Conservation (phyloP, 495 filamentous ascomycete species). For the Lasiosphaeris hirsuta region DNA sequence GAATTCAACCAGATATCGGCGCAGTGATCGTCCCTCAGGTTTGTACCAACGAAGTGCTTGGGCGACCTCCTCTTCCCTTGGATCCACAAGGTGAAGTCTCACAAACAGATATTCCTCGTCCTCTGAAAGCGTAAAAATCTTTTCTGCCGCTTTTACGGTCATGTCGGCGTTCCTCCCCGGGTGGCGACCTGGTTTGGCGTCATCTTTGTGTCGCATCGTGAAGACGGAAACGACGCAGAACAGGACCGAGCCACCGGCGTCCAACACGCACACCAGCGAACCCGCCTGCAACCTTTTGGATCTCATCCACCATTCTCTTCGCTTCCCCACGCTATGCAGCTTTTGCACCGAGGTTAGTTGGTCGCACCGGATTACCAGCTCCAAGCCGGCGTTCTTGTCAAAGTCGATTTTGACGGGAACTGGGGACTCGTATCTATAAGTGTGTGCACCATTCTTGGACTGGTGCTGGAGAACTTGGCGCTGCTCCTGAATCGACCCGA, state of each 20-base stretch:
- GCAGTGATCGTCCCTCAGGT: constrained; percentile 15
- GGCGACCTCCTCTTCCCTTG: constrained; percentile 28
- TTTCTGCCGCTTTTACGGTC: too few relatives aligned
- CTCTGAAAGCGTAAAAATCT: constrained; percentile 19
- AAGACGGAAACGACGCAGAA: constrained; percentile 55
- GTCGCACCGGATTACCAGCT: constrained; percentile 51
- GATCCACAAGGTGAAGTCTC: constrained; percentile 28
- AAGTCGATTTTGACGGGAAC: constrained; percentile 38
- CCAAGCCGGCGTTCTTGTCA: constrained; percentile 49
- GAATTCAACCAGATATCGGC: constrained; percentile 61
- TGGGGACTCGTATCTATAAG: constrained; percentile 41
- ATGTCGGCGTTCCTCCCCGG: neutral
- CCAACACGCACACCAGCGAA: constrained; percentile 57
- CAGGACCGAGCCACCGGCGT: constrained; percentile 39
- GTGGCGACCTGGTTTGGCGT: neutral
- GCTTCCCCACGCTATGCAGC: too few relatives aligned
- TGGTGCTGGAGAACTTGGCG: neutral
- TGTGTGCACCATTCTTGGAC: constrained; percentile 22
- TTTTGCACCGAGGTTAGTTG: constrained; percentile 53
- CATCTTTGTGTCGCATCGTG: constrained; percentile 18
- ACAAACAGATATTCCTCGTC: constrained; percentile 25
- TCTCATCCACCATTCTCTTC: constrained; percentile 58
- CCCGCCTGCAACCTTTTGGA: constrained; percentile 55
- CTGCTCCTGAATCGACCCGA: constrained; percentile 23
- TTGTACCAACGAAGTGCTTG: constrained; percentile 27